Evolutionary conservation across 352 stramenopile species (phyloP), one percentile per base, ranked within the genome.

Genomic region (Globisporangium apiculatum): DNA sequence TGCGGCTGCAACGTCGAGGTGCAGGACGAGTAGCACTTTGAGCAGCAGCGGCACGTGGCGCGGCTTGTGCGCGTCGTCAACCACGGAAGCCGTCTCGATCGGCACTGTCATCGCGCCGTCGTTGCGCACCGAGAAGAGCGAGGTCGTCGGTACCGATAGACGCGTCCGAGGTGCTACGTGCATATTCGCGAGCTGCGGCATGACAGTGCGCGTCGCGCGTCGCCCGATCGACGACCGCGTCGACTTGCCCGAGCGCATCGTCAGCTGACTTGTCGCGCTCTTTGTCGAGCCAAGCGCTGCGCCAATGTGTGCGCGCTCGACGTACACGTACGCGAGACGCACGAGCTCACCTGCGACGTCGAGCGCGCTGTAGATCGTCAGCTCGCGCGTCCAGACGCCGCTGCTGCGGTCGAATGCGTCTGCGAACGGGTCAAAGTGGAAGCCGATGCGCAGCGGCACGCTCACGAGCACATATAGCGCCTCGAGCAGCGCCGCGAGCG

Each of bases 401-500:
- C 48, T 24, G 18, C 18, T 24, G 18, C 18, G 31, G 9, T 55
- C 36, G 3, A 36, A 15, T 1, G 51, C n/a, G 12, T 18, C 59
- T 17, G 69, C 59, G 56, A 55, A 71, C 15, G 72, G 65, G 36
- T 84, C 72, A 18, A 82, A 82, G 37, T 68, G 52, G 45, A 80
- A 83, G 3, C 72, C 72, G 31, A 82, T 47, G 0, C 70, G 74
- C 11, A 78, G 49, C 11, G 72, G 70, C 49, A 74, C 57, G 46
- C 47, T 68, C 48, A 78, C 43, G 37, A 84, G 54, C 12, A 82
- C 58, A 38, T 76, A 78, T 24, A 78, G 8, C 8, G 66, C 58
- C 43, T 82, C 72, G 4, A 65, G 5, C 36, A 84, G 75, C 51
- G 66, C 72, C 11, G 67, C 55, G 38, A 64, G 0, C 3, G 42